Percentiles rank a stretch among this genome's conserved stretches.
These are phyloP conservation scores for Talaromyces sp. DNA, from an alignment of 2,329 filamentous ascomycete species.

Conservation along the genomic window DNA sequence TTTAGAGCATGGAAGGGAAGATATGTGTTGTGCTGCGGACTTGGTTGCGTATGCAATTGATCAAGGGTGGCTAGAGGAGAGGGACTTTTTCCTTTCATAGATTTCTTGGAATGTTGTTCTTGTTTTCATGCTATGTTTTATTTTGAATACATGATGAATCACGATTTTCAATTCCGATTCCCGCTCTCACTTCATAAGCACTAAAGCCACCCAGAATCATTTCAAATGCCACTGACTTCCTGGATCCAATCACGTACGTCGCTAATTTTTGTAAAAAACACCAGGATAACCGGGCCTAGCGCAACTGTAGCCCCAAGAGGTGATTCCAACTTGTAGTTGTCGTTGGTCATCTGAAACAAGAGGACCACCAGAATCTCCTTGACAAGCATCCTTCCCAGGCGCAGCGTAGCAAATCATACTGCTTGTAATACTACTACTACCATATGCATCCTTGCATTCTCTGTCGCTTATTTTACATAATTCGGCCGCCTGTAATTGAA, in stretches of 20 bases:
- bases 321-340: not conserved
- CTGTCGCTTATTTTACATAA: too few relatives aligned
- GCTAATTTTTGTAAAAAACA: not conserved
- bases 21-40: constrained; percentile 40
- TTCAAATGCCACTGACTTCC: too few relatives aligned
- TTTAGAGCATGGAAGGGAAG: constrained; percentile 33
- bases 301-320: not conserved
- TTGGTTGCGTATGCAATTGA: constrained; percentile 41
- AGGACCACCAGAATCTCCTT: not conserved
- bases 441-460: too few relatives aligned
- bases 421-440: too few relatives aligned
- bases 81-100: constrained; percentile 29
- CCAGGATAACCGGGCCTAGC: not conserved
- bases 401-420: too few relatives aligned
- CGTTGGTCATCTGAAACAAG: not conserved
- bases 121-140: not conserved
- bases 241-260: not conserved
- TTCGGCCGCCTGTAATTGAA: too few relatives aligned
- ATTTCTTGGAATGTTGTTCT: not conserved
- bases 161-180: not conserved
- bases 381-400: not conserved
- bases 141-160: not conserved
- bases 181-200: too few relatives aligned
- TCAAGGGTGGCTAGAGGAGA: constrained; percentile 34
- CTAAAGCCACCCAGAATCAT: too few relatives aligned